Conservation (phyloP, 345 rosid species). For the Brassica nigra region DNA sequence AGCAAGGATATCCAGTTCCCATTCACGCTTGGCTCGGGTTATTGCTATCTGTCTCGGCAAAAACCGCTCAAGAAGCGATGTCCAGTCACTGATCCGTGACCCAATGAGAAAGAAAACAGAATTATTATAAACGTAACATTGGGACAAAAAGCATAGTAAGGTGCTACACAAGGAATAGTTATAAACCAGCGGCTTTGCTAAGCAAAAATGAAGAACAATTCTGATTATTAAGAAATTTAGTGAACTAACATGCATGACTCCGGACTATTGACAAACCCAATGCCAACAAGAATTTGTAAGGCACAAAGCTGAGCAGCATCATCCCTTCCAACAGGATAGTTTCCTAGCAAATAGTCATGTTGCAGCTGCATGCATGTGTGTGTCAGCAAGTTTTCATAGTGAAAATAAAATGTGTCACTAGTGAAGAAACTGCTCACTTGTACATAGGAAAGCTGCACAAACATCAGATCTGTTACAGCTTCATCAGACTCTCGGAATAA, state of each 20-base stretch:
- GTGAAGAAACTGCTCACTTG: conserved; percentile 61
- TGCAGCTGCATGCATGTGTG: conserved; percentile 76
- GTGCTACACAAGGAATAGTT: background rate
- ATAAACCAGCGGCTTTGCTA: background rate
- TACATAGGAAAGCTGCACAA: conserved; percentile 90
- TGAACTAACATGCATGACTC: conserved; percentile 85
- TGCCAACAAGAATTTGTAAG: conserved; percentile 88
- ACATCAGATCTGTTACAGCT: conserved; percentile 92
- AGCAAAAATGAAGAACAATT: conserved; percentile 6
- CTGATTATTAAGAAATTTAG: background rate
- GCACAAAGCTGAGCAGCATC: conserved; percentile 98
- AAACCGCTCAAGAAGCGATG: conserved; percentile 82
- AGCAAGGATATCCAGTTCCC: conserved; percentile 94
- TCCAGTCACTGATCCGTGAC: conserved; percentile 72
- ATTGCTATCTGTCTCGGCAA: conserved; percentile 95
- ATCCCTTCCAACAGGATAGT: conserved; percentile 98
- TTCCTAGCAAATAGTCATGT: conserved; percentile 94
- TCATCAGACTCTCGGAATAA: conserved; percentile 97
- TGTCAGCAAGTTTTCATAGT: conserved; percentile 25
- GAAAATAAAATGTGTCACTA: background rate
- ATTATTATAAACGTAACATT: background rate
- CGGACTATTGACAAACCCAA: conserved; percentile 82
- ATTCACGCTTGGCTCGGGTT: conserved; percentile 90
- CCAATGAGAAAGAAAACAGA: conserved; percentile 18
- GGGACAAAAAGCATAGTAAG: background rate